These are phyloP conservation scores for Lentinus brumalis DNA, from an alignment of 768 basidiomycete genomes.

Conservation along the genomic window DNA sequence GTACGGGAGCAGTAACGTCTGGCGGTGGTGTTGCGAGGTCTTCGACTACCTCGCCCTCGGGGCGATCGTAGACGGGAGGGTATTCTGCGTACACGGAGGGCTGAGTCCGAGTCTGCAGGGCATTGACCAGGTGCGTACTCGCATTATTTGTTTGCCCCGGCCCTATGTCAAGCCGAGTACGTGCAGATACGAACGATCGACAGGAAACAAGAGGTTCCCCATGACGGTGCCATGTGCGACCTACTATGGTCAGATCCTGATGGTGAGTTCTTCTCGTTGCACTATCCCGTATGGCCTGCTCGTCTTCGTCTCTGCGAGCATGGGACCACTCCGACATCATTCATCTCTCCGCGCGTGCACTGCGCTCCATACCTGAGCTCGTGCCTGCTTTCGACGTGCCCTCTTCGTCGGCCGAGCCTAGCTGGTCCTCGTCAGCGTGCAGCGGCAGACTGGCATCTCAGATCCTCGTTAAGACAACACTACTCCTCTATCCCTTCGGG, in stretches of 20 bases:
- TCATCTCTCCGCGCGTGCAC: no score
- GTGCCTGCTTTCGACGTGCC: no score
- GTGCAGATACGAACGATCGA: slow-evolving; percentile 89
- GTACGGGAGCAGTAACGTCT: slow-evolving; percentile 91
- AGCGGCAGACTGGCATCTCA: no score
- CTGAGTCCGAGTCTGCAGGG: slow-evolving; percentile 85
- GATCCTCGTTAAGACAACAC: no score
- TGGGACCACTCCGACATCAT: no score
- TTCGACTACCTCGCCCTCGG: slow-evolving; percentile 96
- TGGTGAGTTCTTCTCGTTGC: slow-evolving; percentile 46
- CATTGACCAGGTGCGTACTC: slow-evolving; percentile 76
- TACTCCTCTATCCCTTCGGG: not conserved
- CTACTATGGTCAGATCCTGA: slow-evolving; percentile 99
- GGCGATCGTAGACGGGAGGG: slow-evolving; percentile 95
- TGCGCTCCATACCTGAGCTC: no score
- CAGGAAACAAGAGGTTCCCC: slow-evolving; percentile 95
- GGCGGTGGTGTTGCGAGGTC: slow-evolving; percentile 98
- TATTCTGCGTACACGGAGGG: slow-evolving; percentile 97
- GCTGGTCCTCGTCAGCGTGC: no score
- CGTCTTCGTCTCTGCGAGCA: not conserved
- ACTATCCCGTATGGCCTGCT: not conserved
- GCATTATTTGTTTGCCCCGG: slow-evolving; percentile 9
- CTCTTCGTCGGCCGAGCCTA: no score
- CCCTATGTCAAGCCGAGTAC: not conserved
- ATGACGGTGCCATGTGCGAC: slow-evolving; percentile 99